Evolutionary conservation across 805 yeast genomes (phyloP).

Genomic region (Starmerella powellii): DNA sequence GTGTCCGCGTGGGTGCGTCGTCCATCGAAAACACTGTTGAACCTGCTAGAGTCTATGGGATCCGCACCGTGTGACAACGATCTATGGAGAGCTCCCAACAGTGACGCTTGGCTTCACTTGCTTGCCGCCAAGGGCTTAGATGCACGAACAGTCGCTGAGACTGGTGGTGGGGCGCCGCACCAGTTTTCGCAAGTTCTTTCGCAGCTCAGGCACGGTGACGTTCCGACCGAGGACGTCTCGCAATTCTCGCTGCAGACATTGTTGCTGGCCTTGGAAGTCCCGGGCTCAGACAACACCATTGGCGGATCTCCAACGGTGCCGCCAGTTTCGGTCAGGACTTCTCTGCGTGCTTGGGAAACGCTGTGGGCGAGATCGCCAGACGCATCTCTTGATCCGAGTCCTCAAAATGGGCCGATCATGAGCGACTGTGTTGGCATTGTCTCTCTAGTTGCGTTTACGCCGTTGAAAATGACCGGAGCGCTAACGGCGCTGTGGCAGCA

Average conservation of each 20-base stretch:
- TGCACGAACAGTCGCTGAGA: conserved; percentile 16
- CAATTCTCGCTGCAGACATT: conserved; percentile 17
- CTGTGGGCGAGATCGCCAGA: conserved; percentile 33
- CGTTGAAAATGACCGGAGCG: conserved; percentile 30
- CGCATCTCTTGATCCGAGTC: conserved; percentile 33
- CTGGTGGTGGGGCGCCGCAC: conserved; percentile 8
- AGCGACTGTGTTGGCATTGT: conserved; percentile 35
- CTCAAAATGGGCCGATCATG: conserved; percentile 33
- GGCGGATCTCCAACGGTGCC: conserved; percentile 24
- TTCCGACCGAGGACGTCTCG: conserved; percentile 14
- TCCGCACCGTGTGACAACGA: conserved; percentile 45
- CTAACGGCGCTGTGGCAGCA: conserved; percentile 34
- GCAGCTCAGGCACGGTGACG: conserved; percentile 12
- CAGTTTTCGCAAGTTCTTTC: conserved; percentile 9
- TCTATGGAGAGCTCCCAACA: conserved; percentile 33
- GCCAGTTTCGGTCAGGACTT: conserved; percentile 2
- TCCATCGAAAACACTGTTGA: conserved; percentile 41
- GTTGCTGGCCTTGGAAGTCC: conserved; percentile 13
- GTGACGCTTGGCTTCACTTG: conserved; percentile 25
- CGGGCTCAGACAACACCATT: background rate
- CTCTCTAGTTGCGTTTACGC: conserved; percentile 30
- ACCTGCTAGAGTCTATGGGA: conserved; percentile 42
- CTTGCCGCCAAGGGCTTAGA: conserved; percentile 18
- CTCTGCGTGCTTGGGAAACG: conserved; percentile 32
- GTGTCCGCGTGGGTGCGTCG: conserved; percentile 43